Evolutionary conservation across 2,329 filamentous ascomycete genomes (phyloP).

Genomic region (Cercospora sp.): DNA sequence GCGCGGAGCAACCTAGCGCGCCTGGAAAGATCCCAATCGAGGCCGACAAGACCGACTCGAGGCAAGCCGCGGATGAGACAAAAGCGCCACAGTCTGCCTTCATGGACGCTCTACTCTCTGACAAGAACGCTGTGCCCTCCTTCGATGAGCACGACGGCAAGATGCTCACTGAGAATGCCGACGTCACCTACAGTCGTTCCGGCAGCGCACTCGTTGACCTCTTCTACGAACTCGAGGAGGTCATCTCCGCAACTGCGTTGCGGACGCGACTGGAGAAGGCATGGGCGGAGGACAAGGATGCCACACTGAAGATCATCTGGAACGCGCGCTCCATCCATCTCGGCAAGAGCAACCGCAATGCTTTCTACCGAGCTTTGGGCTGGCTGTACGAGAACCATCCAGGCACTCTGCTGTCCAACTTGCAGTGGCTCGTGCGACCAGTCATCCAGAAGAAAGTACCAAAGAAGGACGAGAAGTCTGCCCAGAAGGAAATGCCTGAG

Average conservation of each 20-base stretch:
- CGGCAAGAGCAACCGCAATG: slow-evolving; percentile 53
- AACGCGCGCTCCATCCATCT: slow-evolving; percentile 62
- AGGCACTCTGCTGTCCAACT: slow-evolving; percentile 54
- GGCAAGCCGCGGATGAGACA: background rate
- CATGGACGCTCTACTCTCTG: slow-evolving; percentile 25
- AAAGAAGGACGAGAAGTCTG: slow-evolving; percentile 40
- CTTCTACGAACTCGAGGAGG: slow-evolving; percentile 54
- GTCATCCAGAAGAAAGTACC: slow-evolving; percentile 57
- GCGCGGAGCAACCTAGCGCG: background rate
- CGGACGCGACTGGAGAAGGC: slow-evolving; percentile 48
- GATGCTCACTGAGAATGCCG: slow-evolving; percentile 56
- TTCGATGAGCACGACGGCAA: slow-evolving; percentile 37
- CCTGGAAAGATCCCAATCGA: background rate
- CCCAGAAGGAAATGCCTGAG: slow-evolving; percentile 36
- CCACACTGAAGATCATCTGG: slow-evolving; percentile 61
- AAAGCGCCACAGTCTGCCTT: slow-evolving; percentile 19
- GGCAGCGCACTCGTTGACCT: slow-evolving; percentile 53
- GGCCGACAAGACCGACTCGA: background rate
- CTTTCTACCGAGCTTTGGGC: slow-evolving; percentile 49
- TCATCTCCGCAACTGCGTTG: slow-evolving; percentile 42
- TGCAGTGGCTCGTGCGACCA: slow-evolving; percentile 58
- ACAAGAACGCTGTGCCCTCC: slow-evolving; percentile 21
- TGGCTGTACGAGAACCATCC: slow-evolving; percentile 60
- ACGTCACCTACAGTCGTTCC: slow-evolving; percentile 52
- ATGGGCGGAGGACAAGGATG: slow-evolving; percentile 52